phyloP scores from a whole-genome alignment of 2,329 filamentous ascomycete genomes.

The Epichloe hybrida region DNA sequence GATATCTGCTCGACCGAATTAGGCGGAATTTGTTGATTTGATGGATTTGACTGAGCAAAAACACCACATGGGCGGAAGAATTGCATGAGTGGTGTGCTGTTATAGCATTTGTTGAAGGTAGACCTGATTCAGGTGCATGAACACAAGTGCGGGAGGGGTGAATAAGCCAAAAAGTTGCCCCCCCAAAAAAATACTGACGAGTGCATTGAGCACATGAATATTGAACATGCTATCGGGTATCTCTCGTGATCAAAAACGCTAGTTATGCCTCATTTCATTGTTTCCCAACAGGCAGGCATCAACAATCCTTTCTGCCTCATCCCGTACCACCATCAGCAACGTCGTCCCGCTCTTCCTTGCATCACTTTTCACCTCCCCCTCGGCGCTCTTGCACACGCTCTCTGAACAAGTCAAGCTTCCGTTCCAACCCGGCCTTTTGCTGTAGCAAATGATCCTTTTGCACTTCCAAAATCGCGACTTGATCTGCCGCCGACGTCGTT shows the following conservation, averaged over 20 bases:
- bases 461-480: conserved; percentile 30
- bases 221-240: conserved; percentile 2
- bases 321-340: neutral
- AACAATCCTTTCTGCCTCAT: neutral
- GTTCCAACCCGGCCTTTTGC: conserved; percentile 26
- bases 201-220: neutral
- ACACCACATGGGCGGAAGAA: neutral
- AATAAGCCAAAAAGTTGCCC: neutral
- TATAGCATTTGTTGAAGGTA: no score
- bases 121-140: no score
- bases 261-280: neutral
- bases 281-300: neutral
- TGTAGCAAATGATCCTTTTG: conserved; percentile 26
- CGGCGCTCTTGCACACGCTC: conserved; percentile 26
- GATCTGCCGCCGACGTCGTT: conserved; percentile 26
- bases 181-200: neutral
- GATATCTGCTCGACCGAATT: neutral
- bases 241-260: conserved; percentile 4
- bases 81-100: no score
- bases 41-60: neutral
- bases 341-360: neutral
- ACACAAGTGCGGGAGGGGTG: neutral
- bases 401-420: conserved; percentile 27
- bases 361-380: conserved; percentile 12
- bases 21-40: neutral